A percentile compares a stretch with the other conserved stretches of the same genome.
Conservation (phyloP, 2,329 filamentous ascomycete genomes). For the Fusarium acutatum region DNA sequence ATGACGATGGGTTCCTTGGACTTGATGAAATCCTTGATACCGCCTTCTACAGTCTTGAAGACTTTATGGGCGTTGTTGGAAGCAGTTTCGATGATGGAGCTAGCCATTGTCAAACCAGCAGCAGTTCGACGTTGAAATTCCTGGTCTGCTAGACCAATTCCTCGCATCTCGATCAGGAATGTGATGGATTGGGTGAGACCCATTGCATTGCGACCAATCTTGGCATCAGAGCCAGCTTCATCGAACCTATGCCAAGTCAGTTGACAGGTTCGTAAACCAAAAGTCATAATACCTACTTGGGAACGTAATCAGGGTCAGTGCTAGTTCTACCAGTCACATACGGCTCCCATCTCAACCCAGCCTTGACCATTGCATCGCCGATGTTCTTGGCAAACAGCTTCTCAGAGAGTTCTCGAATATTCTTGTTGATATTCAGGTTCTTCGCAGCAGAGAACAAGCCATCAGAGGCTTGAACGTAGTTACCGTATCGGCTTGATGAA, state of each 20-base stretch:
- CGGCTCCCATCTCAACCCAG: constrained; percentile 42
- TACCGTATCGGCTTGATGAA: constrained; percentile 31
- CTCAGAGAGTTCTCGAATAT: constrained; percentile 43
- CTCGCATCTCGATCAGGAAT: constrained; percentile 44
- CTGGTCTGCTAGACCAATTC: constrained; percentile 44
- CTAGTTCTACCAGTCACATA: constrained; percentile 41
- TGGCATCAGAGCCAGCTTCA: constrained; percentile 43
- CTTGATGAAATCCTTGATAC: constrained; percentile 40
- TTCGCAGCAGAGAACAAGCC: constrained; percentile 47
- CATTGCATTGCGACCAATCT: constrained; percentile 44
- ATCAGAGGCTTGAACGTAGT: constrained; percentile 39
- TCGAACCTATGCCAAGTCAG: constrained; percentile 17
- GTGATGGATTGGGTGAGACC: constrained; percentile 43
- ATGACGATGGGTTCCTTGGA: constrained; percentile 42
- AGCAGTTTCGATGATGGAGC: constrained; percentile 42
- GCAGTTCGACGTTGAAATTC: constrained; percentile 44
- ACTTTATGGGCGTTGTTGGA: constrained; percentile 42
- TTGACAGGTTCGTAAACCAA: rapidly evolving
- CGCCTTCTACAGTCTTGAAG: constrained; percentile 36
- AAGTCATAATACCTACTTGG: neutral
- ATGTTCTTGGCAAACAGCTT: constrained; percentile 42
- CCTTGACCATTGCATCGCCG: constrained; percentile 41
- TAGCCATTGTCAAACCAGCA: constrained; percentile 40
- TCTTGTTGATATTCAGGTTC: constrained; percentile 45
- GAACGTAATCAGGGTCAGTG: constrained; percentile 12